Evolutionary conservation across 164 flowering plant genomes (phyloP).

Genomic region (Stephania cephalantha): DNA sequence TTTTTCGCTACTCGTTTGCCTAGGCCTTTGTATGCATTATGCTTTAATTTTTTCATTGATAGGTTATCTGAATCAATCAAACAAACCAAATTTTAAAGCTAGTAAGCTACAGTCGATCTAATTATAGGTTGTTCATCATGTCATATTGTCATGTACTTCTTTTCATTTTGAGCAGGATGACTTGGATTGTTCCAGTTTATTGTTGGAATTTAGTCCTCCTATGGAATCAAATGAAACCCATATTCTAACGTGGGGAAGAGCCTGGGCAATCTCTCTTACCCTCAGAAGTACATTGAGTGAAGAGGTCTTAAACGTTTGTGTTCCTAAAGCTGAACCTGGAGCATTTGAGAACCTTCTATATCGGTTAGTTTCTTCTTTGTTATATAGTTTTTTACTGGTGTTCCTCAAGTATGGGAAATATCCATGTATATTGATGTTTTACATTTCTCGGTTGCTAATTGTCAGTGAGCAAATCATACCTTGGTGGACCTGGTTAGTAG

Average conservation of each 20-base stretch:
- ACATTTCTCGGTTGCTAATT: background rate
- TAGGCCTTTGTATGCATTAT: background rate
- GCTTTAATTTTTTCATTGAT: background rate
- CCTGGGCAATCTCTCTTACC: conserved; percentile 79
- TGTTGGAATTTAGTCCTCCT: conserved; percentile 23
- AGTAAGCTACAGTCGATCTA: background rate
- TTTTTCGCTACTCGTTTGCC: background rate
- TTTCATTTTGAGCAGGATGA: conserved; percentile 36
- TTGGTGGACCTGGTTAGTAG: background rate
- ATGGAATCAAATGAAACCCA: conserved; percentile 15
- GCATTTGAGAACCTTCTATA: conserved; percentile 53
- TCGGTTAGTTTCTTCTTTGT: conserved; percentile 41
- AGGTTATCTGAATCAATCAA: background rate
- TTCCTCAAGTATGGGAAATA: background rate
- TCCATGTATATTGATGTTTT: background rate
- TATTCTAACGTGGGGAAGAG: conserved; percentile 68
- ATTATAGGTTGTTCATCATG: background rate
- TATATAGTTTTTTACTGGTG: background rate
- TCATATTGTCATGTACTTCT: background rate
- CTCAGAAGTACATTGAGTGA: conserved; percentile 42
- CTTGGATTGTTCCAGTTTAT: conserved; percentile 33
- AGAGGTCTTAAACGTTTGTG: conserved; percentile 44
- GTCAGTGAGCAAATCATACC: background rate
- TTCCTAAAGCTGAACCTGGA: conserved; percentile 29
- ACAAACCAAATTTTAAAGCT: background rate